Conservation (phyloP, 106 monocot species). For the Dendrobium nobile region DNA sequence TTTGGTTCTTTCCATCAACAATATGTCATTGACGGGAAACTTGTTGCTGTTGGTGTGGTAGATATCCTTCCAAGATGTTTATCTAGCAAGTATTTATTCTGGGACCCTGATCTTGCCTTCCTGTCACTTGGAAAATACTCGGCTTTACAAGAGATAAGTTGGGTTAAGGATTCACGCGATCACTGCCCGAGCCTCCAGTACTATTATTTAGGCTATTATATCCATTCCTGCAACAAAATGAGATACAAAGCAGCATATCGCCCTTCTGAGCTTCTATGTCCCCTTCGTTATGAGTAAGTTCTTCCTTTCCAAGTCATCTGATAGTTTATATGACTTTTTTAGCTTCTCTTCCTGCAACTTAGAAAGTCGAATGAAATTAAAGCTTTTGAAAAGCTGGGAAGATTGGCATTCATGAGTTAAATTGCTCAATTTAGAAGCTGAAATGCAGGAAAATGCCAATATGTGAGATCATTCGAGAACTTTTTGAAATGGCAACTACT, state of each 20-base stretch:
- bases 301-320: neutral
- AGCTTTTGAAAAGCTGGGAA: neutral
- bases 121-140: conserved; percentile 92
- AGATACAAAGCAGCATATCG: conserved; percentile 92
- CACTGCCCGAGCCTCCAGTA: conserved; percentile 58
- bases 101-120: conserved; percentile 92
- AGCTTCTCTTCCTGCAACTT: neutral
- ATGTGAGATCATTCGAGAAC: neutral
- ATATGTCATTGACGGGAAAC: conserved; percentile 86
- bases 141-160: conserved; percentile 86
- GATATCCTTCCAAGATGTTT: conserved; percentile 92
- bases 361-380: neutral
- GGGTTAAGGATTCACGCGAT: conserved; percentile 50
- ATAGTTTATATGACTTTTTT: neutral
- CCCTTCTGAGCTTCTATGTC: conserved; percentile 94
- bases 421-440: neutral
- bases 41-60: conserved; percentile 93
- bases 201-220: conserved; percentile 97
- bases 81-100: conserved; percentile 99
- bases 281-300: conserved; percentile 81
- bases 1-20: conserved; percentile 97
- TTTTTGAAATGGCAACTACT: conserved; percentile 3
- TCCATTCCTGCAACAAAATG: conserved; percentile 96
- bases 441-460: neutral
- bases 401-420: neutral